These are phyloP conservation scores for Quercus glauca DNA, from an alignment of 306 rosid species.

Conservation along the genomic window DNA sequence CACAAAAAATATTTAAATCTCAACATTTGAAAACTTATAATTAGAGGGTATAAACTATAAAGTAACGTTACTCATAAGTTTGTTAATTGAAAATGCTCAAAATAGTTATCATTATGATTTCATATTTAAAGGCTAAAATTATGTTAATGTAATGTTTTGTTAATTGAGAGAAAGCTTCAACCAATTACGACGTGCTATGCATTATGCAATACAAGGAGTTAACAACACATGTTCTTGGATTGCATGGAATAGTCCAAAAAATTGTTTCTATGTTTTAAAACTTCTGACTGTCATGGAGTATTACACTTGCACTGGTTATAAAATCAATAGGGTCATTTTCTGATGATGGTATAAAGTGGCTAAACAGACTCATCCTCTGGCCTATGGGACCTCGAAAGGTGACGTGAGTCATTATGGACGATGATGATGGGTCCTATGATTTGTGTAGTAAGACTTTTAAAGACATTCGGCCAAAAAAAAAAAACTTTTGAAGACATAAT, in stretches of 20 bases:
- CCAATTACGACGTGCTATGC: too few relatives aligned
- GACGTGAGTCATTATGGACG: neutral
- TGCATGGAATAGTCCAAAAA: neutral
- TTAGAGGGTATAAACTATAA: too few relatives aligned
- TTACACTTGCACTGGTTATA: neutral
- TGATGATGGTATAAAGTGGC: neutral
- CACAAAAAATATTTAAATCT: neutral
- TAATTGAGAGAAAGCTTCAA: neutral
- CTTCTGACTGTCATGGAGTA: neutral
- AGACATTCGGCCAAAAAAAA: neutral
- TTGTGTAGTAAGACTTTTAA: neutral
- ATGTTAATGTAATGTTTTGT: too few relatives aligned
- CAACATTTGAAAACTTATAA: too few relatives aligned
- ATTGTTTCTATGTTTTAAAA: neutral
- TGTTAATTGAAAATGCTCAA: neutral
- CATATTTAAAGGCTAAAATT: too few relatives aligned
- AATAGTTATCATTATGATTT: too few relatives aligned
- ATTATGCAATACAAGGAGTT: too few relatives aligned
- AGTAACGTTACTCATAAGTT: neutral
- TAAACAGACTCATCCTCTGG: neutral
- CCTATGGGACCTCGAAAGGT: neutral
- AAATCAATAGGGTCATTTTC: neutral
- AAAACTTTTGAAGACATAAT: neutral
- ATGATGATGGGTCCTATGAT: constrained; percentile 1
- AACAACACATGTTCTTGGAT: too few relatives aligned